Evolutionary conservation across 1,139 yeast genomes (phyloP), one percentile per base, ranked within the genome.

Genomic region (Diutina mesorugosa): DNA sequence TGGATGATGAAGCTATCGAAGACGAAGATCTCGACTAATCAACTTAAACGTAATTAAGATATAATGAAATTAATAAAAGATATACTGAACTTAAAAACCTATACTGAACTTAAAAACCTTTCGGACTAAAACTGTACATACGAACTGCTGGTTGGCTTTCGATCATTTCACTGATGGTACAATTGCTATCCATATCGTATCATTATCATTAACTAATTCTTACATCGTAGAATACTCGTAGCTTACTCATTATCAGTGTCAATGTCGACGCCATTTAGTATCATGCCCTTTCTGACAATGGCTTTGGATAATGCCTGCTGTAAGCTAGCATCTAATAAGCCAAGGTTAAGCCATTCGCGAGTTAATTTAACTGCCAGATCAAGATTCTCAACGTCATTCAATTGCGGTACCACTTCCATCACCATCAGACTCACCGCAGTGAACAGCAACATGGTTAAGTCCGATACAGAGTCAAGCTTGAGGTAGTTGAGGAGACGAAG

Each of bases 1-100:
- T 29, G 55, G 87, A 77, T 61, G 84, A 78, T 38, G 35, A 55
- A 21, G 59, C 56, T 12, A 51, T 30, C 10, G 57, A 55, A 18
- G 62, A 59, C 45, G 57, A 55, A 18, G 62, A 59, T 41, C 61
- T 61, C 46, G 63, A 61, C 51, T 60, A 55, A 56, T 12, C 9
- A 21, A 30, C 10, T 7, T 26, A 26, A 14, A 3, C 12, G 26
- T 6, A 16, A 48, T 29, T 14, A 30, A 29, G 29, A 48, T 21
- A 47, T n/a, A 47, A 47, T 47, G 18, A 26, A 32, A 32, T 4
- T 8, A 32, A 32, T 10, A 32, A 32, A 32, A 32, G 35, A 32
- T 32, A 32, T 32, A 32, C 4, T 32, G 35, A 10, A 32, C 12
- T 18, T 18, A 18, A 2, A 18, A 18, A 18, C 18, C 18, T 18